A percentile compares a stretch with the other conserved stretches of the same genome.
phyloP scores from a whole-genome alignment of 2,329 filamentous ascomycete species.

The Cucurbitaria berberidis region DNA sequence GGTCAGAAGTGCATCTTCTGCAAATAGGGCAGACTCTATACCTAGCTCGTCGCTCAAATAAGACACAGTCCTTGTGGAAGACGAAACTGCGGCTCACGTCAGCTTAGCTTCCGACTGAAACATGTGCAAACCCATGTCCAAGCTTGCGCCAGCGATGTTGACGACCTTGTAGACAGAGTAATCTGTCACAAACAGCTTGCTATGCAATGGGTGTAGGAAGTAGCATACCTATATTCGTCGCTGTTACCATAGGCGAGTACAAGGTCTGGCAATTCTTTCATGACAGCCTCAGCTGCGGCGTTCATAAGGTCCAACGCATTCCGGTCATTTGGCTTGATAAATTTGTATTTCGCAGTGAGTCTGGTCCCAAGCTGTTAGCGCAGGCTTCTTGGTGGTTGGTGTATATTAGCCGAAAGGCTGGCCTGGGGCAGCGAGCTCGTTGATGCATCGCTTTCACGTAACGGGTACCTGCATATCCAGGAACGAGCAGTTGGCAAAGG shows the following conservation, averaged over 20 bases:
- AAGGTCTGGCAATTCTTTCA: conserved; percentile 83
- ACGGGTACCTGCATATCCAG: conserved; percentile 27
- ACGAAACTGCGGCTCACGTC: conserved; percentile 71
- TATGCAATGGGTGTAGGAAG: neutral
- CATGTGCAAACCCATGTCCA: conserved; percentile 9
- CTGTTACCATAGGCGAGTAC: conserved; percentile 90
- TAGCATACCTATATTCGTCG: conserved; percentile 82
- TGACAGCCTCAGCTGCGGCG: conserved; percentile 80
- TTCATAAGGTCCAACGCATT: conserved; percentile 95
- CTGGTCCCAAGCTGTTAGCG: conserved; percentile 52
- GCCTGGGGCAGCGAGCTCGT: conserved; percentile 7
- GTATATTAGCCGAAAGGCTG: conserved; percentile 7
- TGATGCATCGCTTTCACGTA: conserved; percentile 10
- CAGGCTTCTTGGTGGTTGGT: conserved; percentile 1
- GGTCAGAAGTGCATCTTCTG: conserved; percentile 20
- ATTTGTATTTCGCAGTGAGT: conserved; percentile 81
- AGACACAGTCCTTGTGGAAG: conserved; percentile 77
- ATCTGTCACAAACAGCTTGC: conserved; percentile 22
- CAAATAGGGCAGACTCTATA: conserved; percentile 46
- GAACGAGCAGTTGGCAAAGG: conserved; percentile 8
- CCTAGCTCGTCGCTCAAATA: conserved; percentile 87
- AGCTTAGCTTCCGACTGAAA: conserved; percentile 29
- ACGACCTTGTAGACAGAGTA: conserved; percentile 5
- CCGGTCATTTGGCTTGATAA: conserved; percentile 90
- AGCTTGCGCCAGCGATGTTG: neutral